A percentile compares a stretch with the other conserved stretches of the same genome.
Conservation (phyloP, 768 basidiomycete species). For the Mycena leptocephala region DNA sequence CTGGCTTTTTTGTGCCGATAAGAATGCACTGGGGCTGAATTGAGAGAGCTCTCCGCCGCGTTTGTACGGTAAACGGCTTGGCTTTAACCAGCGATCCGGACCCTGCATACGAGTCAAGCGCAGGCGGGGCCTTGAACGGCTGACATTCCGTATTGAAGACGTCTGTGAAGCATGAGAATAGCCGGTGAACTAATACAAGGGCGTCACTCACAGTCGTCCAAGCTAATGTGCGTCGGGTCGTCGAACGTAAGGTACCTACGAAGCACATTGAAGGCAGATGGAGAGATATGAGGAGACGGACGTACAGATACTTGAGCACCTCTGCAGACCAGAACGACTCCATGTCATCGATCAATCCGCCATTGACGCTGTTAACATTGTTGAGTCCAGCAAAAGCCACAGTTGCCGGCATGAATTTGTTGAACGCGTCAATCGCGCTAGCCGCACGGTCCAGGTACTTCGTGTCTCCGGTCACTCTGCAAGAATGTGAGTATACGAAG, state of each 20-base stretch:
- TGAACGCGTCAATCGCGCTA: slow-evolving; percentile 72
- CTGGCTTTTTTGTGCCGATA: not conserved
- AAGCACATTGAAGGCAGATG: too few species aligned
- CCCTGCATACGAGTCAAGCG: slow-evolving; percentile 32
- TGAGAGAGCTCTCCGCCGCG: slow-evolving; percentile 22
- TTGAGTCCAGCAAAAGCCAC: slow-evolving; percentile 72
- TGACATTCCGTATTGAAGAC: slow-evolving; percentile 70
- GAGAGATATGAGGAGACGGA: not conserved
- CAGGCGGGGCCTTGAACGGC: slow-evolving; percentile 61
- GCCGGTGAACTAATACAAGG: not conserved
- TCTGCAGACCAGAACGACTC: slow-evolving; percentile 82
- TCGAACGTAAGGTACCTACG: slow-evolving; percentile 48
- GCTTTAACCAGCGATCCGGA: not conserved
- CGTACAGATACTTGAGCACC: slow-evolving; percentile 69
- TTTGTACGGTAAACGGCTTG: slow-evolving; percentile 27
- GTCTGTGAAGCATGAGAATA: slow-evolving; percentile 35
- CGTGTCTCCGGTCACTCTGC: slow-evolving; percentile 77
- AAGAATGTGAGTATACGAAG: slow-evolving; percentile 77
- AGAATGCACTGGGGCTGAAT: not conserved
- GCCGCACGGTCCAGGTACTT: slow-evolving; percentile 80
- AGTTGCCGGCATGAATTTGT: slow-evolving; percentile 61
- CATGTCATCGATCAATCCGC: slow-evolving; percentile 71
- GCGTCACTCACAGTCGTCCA: slow-evolving; percentile 64
- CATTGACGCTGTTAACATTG: slow-evolving; percentile 66
- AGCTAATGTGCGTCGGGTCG: slow-evolving; percentile 61